A percentile compares a stretch with the other conserved stretches of the same genome.
Conservation (phyloP, 2,329 filamentous ascomycete genomes). For the Zelopaecilomyces penicillatus region DNA sequence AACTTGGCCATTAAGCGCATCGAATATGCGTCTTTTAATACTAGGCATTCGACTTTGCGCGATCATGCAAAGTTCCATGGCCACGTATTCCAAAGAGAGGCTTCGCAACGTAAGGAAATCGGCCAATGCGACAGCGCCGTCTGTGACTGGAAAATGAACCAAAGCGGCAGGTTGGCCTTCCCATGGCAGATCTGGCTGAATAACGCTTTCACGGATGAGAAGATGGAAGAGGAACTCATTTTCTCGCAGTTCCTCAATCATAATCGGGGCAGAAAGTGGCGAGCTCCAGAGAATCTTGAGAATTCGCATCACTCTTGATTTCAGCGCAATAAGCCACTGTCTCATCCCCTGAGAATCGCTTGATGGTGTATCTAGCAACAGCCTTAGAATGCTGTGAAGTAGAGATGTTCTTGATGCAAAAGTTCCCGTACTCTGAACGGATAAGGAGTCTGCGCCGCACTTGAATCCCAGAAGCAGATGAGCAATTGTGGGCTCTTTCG, state of each 20-base stretch:
- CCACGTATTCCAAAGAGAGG: constrained; percentile 74
- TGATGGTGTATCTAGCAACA: constrained; percentile 63
- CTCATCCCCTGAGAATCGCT: constrained; percentile 52
- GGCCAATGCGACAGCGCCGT: constrained; percentile 60
- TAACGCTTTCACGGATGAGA: constrained; percentile 62
- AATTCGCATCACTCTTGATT: constrained; percentile 61
- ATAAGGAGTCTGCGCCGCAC: constrained; percentile 63
- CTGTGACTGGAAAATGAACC: constrained; percentile 59
- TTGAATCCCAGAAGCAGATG: constrained; percentile 85
- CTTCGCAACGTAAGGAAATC: constrained; percentile 73
- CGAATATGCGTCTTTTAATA: constrained; percentile 59
- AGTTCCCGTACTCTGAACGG: constrained; percentile 57
- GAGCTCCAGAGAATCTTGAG: constrained; percentile 78
- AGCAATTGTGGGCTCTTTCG: constrained; percentile 74
- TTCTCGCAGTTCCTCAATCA: constrained; percentile 70
- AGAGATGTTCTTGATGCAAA: constrained; percentile 68
- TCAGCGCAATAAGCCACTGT: constrained; percentile 61
- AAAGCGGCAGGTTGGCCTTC: constrained; percentile 55
- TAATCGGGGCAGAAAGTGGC: constrained; percentile 63
- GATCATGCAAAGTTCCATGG: constrained; percentile 73
- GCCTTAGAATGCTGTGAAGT: constrained; percentile 70
- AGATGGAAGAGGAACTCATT: constrained; percentile 75
- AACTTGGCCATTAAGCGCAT: constrained; percentile 71
- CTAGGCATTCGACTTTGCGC: constrained; percentile 62
- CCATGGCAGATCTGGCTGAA: constrained; percentile 64